Percentiles rank a stretch among this genome's conserved stretches.
These are phyloP conservation scores for Colletotrichum sp. DNA, from an alignment of 2,329 filamentous ascomycete species.

Conservation along the genomic window DNA sequence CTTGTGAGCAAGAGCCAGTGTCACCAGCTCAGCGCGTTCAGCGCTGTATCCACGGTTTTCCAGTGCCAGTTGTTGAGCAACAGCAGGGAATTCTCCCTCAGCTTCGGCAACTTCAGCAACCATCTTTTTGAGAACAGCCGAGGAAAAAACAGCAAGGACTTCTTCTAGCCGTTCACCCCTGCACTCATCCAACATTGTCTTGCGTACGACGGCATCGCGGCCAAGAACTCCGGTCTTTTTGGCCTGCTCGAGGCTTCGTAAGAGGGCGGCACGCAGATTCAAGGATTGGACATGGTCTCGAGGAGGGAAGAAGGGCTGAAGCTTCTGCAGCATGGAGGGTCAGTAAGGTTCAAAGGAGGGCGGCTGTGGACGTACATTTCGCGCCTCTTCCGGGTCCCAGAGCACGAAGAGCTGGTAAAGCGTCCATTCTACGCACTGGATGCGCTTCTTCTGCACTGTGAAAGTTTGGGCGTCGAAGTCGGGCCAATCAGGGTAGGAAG, in stretches of 20 bases:
- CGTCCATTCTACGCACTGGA: constrained; percentile 86
- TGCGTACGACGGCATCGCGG: constrained; percentile 80
- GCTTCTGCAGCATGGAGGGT: constrained; percentile 62
- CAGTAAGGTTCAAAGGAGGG: background rate
- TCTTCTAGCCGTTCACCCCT: constrained; percentile 91
- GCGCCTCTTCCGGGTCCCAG: constrained; percentile 80
- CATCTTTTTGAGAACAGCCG: constrained; percentile 76
- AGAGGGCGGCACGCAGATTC: constrained; percentile 84
- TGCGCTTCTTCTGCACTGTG: constrained; percentile 80
- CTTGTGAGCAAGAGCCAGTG: constrained; percentile 76
- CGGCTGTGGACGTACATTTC: constrained; percentile 60
- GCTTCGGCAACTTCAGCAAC: constrained; percentile 50
- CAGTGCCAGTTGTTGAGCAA: constrained; percentile 61
- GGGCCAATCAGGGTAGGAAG: constrained; percentile 81
- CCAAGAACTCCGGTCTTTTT: constrained; percentile 89
- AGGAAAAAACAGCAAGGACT: constrained; percentile 82
- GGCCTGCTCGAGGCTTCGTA: constrained; percentile 79
- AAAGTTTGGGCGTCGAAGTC: constrained; percentile 74
- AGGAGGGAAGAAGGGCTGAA: constrained; percentile 89
- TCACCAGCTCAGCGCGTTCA: constrained; percentile 61
- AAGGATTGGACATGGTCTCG: constrained; percentile 89
- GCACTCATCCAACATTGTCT: constrained; percentile 97
- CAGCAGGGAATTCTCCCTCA: constrained; percentile 45
- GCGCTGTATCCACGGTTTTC: constrained; percentile 64
- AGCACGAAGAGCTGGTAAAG: constrained; percentile 86